These are phyloP conservation scores for Ogataea angusta DNA, from an alignment of 805 yeast genomes.

Conservation along the genomic window DNA sequence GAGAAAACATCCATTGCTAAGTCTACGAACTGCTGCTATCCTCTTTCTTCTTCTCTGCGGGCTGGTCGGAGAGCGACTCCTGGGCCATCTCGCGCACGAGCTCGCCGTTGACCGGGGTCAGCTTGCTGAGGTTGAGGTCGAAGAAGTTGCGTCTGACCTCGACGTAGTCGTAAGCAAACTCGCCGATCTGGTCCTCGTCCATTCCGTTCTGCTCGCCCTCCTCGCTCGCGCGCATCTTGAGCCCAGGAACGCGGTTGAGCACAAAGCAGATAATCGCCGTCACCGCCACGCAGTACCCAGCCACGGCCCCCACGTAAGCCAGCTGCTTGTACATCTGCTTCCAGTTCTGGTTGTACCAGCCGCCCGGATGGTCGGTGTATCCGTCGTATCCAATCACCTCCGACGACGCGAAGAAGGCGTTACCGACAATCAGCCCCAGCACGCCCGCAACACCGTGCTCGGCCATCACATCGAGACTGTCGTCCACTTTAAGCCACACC, in stretches of 20 bases:
- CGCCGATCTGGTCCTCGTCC: conserved; percentile 97
- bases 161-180: conserved; percentile 97
- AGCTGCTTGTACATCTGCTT: conserved; percentile 88
- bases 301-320: conserved; percentile 72
- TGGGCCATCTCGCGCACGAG: neutral
- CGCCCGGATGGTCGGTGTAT: conserved; percentile 78
- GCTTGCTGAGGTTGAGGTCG: conserved; percentile 28
- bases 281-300: conserved; percentile 72
- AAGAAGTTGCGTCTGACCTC: conserved; percentile 92
- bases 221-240: conserved; percentile 74
- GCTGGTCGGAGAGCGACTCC: neutral
- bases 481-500: conserved; percentile 78
- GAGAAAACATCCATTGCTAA: neutral
- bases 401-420: conserved; percentile 81
- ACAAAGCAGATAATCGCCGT: conserved; percentile 74
- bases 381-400: conserved; percentile 92
- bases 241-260: conserved; percentile 76
- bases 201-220: conserved; percentile 85
- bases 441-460: conserved; percentile 98
- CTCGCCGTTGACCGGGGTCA: neutral
- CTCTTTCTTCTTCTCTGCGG: neutral
- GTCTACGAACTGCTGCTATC: neutral
- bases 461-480: conserved; percentile 92
- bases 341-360: conserved; percentile 89
- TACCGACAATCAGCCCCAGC: conserved; percentile 75